phyloP scores from a whole-genome alignment of 345 rosid species.

The Gossypium australe region DNA sequence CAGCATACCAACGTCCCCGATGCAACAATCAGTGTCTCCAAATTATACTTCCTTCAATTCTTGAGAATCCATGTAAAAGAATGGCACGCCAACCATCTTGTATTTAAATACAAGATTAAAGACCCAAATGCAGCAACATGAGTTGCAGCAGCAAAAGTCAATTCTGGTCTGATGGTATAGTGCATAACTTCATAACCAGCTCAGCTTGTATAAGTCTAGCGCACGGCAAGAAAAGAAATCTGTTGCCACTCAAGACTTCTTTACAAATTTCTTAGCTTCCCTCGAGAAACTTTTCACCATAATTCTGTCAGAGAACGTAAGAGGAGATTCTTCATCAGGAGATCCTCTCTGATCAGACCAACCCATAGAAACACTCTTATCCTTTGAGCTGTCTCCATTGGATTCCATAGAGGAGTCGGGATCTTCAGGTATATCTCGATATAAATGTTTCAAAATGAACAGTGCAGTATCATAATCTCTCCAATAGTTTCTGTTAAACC shows the following conservation, averaged over 20 bases:
- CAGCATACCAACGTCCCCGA: neutral
- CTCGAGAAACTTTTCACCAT: slow-evolving; percentile 49
- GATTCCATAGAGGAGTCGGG: slow-evolving; percentile 30
- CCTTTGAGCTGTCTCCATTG: slow-evolving; percentile 25
- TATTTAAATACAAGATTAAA: neutral
- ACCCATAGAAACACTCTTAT: slow-evolving; percentile 23
- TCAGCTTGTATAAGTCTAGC: slow-evolving; percentile 9
- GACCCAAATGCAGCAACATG: neutral
- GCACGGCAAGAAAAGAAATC: neutral
- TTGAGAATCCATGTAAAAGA: neutral
- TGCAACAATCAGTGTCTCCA: neutral
- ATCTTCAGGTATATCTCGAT: slow-evolving; percentile 65
- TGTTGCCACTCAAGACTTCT: slow-evolving; percentile 20
- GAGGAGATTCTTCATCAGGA: slow-evolving; percentile 66
- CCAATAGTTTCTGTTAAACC: slow-evolving; percentile 82
- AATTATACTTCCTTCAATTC: neutral
- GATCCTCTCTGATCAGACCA: slow-evolving; percentile 47
- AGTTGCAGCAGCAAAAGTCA: neutral
- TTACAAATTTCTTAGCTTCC: slow-evolving; percentile 46
- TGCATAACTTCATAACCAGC: neutral
- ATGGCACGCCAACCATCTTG: neutral
- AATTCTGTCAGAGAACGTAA: slow-evolving; percentile 60
- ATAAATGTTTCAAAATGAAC: slow-evolving; percentile 80
- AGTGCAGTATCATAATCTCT: slow-evolving; percentile 92
- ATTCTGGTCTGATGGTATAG: neutral